Evolutionary conservation across 352 stramenopile species (phyloP).

Genomic region (Phytophthora constricta): DNA sequence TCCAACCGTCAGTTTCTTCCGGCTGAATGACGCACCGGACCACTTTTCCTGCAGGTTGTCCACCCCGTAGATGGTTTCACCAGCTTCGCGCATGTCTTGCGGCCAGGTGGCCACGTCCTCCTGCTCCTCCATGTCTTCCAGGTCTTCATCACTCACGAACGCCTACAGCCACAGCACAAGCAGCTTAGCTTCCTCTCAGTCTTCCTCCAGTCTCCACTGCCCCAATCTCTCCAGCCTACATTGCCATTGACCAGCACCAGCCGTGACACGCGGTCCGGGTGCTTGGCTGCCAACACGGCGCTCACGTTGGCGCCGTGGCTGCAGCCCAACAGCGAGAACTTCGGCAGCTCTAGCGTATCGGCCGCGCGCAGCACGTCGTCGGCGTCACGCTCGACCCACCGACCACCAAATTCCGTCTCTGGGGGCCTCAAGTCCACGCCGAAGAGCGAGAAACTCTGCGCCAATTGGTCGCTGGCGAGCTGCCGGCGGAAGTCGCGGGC

Average conservation of each 20-base stretch:
- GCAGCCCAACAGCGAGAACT: constrained; percentile 80
- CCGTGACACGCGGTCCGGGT: constrained; percentile 69
- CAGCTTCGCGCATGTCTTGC: constrained; percentile 49
- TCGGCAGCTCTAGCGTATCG: constrained; percentile 64
- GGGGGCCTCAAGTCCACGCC: constrained; percentile 69
- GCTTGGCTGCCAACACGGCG: constrained; percentile 71
- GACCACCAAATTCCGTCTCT: constrained; percentile 51
- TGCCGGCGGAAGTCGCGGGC: constrained; percentile 68
- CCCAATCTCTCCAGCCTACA: constrained; percentile 36
- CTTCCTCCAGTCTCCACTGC: constrained; percentile 13
- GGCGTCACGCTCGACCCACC: constrained; percentile 73
- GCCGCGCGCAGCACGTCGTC: constrained; percentile 71
- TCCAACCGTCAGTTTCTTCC: not conserved
- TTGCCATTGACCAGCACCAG: constrained; percentile 85
- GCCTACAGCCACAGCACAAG: constrained; percentile 43
- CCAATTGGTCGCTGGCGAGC: constrained; percentile 49
- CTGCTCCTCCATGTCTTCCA: constrained; percentile 60
- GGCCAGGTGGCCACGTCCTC: constrained; percentile 66
- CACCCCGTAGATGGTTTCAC: constrained; percentile 58
- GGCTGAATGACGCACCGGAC: constrained; percentile 34
- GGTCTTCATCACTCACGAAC: constrained; percentile 77
- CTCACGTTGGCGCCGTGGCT: constrained; percentile 79
- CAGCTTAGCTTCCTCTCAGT: constrained; percentile 18
- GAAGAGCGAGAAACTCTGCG: constrained; percentile 61
- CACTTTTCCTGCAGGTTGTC: constrained; percentile 65